Evolutionary conservation across 352 stramenopile species (phyloP).

Genomic region (Phytophthora sojae): DNA sequence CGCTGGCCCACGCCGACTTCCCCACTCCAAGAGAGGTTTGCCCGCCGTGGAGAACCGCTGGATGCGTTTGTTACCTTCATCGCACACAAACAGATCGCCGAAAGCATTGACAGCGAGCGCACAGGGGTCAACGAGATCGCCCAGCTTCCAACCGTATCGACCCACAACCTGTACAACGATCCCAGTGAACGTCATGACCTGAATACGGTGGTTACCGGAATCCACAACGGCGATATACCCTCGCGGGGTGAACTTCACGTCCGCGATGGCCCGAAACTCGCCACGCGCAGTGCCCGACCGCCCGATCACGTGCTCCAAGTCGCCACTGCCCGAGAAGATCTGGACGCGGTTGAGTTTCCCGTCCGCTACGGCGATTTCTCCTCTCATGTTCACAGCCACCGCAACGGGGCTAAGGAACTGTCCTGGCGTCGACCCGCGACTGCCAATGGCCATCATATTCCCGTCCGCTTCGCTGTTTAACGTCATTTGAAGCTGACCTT

Average conservation of each 20-base stretch:
- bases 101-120: constrained; percentile 49
- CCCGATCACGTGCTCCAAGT: constrained; percentile 58
- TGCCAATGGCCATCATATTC: constrained; percentile 36
- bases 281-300: constrained; percentile 44
- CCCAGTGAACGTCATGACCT: constrained; percentile 60
- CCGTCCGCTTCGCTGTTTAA: constrained; percentile 8
- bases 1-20: constrained; percentile 31
- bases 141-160: constrained; percentile 33
- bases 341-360: constrained; percentile 62
- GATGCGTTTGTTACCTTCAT: constrained; percentile 68
- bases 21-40: constrained; percentile 52
- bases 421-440: constrained; percentile 41
- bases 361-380: constrained; percentile 67
- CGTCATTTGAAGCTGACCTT: constrained; percentile 14
- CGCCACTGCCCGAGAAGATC: constrained; percentile 61
- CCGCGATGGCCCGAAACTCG: constrained; percentile 59
- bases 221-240: constrained; percentile 66
- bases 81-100: constrained; percentile 67
- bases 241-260: constrained; percentile 59
- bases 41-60: constrained; percentile 60
- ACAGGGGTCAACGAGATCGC: constrained; percentile 47
- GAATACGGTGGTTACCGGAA: constrained; percentile 62
- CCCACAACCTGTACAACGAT: constrained; percentile 50
- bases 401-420: constrained; percentile 62
- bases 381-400: constrained; percentile 57